phyloP scores from a whole-genome alignment of 495 filamentous ascomycete species.

The Neurospora terricola region DNA sequence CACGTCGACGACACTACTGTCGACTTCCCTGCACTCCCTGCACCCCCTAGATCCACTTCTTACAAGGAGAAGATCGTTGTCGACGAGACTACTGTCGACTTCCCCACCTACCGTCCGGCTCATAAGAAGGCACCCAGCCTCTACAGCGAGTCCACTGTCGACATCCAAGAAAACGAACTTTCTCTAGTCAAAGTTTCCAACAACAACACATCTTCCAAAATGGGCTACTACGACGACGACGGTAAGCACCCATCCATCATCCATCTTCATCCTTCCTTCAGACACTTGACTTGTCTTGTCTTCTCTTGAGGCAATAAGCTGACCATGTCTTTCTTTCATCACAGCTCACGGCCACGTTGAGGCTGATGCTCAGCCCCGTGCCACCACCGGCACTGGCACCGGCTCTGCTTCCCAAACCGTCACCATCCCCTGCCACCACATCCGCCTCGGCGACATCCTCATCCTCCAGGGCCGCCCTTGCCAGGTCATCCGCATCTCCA shows the following conservation, averaged over 20 bases:
- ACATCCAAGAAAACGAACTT: slow-evolving; percentile 30
- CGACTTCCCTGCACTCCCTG: slow-evolving; percentile 24
- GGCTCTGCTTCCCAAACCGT: slow-evolving; percentile 57
- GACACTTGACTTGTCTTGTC: not conserved
- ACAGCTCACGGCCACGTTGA: slow-evolving; percentile 44
- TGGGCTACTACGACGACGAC: slow-evolving; percentile 99
- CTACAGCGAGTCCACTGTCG: slow-evolving; percentile 38
- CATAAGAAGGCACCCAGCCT: slow-evolving; percentile 25
- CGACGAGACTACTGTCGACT: slow-evolving; percentile 27
- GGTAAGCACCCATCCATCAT: slow-evolving; percentile 28
- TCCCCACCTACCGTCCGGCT: slow-evolving; percentile 13
- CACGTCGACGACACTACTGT: slow-evolving; percentile 42
- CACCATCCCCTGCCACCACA: slow-evolving; percentile 97
- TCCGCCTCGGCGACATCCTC: slow-evolving; percentile 96
- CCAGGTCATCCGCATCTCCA: slow-evolving; percentile 99
- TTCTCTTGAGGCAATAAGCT: not conserved
- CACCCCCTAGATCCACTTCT: slow-evolving; percentile 7
- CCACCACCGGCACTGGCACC: slow-evolving; percentile 17
- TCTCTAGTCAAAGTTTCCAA: slow-evolving; percentile 5
- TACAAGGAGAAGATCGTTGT: slow-evolving; percentile 23
- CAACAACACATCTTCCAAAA: slow-evolving; percentile 48
- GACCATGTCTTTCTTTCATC: slow-evolving; percentile 43
- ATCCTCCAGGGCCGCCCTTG: slow-evolving; percentile 98
- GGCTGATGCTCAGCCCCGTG: slow-evolving; percentile 31
- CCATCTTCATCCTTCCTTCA: not conserved